Evolutionary conservation across 2,329 filamentous ascomycete genomes (phyloP).

Genomic region (Exophiala mesophila): DNA sequence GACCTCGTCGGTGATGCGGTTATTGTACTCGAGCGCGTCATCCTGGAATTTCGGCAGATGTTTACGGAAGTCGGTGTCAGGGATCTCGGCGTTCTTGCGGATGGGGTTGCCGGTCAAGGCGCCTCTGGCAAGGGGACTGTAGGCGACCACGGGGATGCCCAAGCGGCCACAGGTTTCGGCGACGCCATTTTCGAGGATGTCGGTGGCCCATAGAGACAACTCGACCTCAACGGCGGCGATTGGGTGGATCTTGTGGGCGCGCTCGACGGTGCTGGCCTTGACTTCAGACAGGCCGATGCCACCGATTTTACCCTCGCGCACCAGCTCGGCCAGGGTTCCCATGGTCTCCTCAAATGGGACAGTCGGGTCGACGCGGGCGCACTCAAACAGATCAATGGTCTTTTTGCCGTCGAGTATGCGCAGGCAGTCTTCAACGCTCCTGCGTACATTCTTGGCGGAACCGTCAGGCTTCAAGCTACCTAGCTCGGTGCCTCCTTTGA

Average conservation of each 20-base stretch:
- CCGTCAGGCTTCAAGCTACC: conserved; percentile 43
- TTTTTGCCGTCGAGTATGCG: conserved; percentile 49
- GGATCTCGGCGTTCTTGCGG: conserved; percentile 46
- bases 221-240: conserved; percentile 59
- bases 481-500: conserved; percentile 54
- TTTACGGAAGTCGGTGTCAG: conserved; percentile 43
- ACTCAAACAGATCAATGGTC: conserved; percentile 56
- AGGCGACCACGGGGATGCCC: conserved; percentile 54
- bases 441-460: conserved; percentile 50
- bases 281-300: conserved; percentile 42
- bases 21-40: conserved; percentile 48
- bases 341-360: conserved; percentile 47
- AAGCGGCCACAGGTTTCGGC: conserved; percentile 52
- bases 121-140: conserved; percentile 56
- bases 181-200: conserved; percentile 55
- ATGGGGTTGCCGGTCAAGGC: conserved; percentile 45
- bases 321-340: conserved; percentile 34
- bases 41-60: conserved; percentile 47
- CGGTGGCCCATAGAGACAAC: conserved; percentile 53
- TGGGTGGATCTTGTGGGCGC: conserved; percentile 48
- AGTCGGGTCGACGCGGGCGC: conserved; percentile 52
- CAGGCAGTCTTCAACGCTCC: conserved; percentile 56
- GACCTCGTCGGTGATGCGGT: conserved; percentile 45
- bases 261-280: conserved; percentile 41
- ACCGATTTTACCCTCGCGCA: conserved; percentile 42